phyloP scores from a whole-genome alignment of 768 basidiomycete genomes.

The Suillus decipiens region DNA sequence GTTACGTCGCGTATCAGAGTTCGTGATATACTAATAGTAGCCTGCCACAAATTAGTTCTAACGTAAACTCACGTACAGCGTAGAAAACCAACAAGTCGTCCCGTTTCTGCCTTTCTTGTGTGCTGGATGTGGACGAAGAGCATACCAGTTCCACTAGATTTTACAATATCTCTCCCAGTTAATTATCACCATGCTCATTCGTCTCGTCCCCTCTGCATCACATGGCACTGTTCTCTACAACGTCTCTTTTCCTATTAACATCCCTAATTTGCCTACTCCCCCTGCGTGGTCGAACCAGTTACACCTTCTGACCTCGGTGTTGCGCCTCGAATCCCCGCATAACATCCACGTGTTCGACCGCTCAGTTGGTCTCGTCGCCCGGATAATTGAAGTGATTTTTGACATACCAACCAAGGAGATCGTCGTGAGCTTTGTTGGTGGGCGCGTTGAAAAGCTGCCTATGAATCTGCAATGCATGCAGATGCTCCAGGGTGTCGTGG shows the following conservation, averaged over 20 bases:
- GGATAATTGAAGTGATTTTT: conserved; percentile 62
- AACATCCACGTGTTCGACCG: conserved; percentile 61
- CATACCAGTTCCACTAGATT: conserved; percentile 20
- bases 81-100: conserved; percentile 31
- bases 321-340: conserved; percentile 54
- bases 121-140: conserved; percentile 32
- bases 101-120: conserved; percentile 17
- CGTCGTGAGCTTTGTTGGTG: conserved; percentile 60
- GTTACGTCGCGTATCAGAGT: not conserved
- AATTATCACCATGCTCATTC: conserved; percentile 55
- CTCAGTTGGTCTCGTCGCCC: conserved; percentile 54
- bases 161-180: conserved; percentile 26
- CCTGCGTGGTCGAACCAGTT: conserved; percentile 56
- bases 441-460: conserved; percentile 49
- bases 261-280: conserved; percentile 42
- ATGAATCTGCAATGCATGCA: conserved; percentile 42
- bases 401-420: conserved; percentile 52
- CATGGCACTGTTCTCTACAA: conserved; percentile 61
- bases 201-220: conserved; percentile 45
- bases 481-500: conserved; percentile 51
- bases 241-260: conserved; percentile 48
- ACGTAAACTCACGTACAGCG: conserved; percentile 35
- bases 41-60: conserved; percentile 5
- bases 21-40: conserved; percentile 6
- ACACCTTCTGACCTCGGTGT: conserved; percentile 45